Base-by-base conservation (phyloP, 805 yeast species). In the Myxozyma neotropica region DNA sequence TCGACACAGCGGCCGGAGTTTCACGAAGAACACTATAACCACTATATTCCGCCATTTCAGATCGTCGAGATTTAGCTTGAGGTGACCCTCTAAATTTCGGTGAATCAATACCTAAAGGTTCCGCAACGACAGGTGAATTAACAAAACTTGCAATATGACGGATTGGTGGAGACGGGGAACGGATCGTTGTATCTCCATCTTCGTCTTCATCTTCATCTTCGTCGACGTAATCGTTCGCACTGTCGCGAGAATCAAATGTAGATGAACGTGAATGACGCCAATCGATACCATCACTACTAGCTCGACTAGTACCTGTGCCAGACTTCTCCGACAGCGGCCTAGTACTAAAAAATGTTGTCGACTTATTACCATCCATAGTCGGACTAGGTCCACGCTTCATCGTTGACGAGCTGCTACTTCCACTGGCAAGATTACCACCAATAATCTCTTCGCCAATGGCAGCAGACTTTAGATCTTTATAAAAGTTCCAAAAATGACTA, bases 381-480 rank as follows among this genome's bases (percentile, higher is more conserved):
- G 36, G 27, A 8, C 33, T 31, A 4, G 35, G 27, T 8, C 31
- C 19, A 4, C 48, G 48, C 21, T 44, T 24, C 33, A 31, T 24
- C n/a, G 51, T 15, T 5, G 36, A 24, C 26, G 21, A 4, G 19
- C 26, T n/a, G 19, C 12, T 17, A 27, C 51, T 23, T 5, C 27
- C 35, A 12, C 40, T 40, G 8, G 19, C 40, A 15, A 48, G 43
- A 33, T 26, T 23, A 21, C 29, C 38, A 15, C 43, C 40, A 24
- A 48, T 38, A 12, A 48, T 6, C 15, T 63, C 67, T 33, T 67
- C 69, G 38, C 69, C 69, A 12, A 67, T 61, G 7, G 69, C 66
- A 12, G 66, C 69, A 13, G 65, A 65, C 48, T 65, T 61, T 15
- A 67, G 31, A 42, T 67, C 69, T 35, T 67, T 58, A 38, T 61